These are phyloP conservation scores for Beauveria medogensis DNA, from an alignment of 2,329 filamentous ascomycete genomes.

Conservation along the genomic window DNA sequence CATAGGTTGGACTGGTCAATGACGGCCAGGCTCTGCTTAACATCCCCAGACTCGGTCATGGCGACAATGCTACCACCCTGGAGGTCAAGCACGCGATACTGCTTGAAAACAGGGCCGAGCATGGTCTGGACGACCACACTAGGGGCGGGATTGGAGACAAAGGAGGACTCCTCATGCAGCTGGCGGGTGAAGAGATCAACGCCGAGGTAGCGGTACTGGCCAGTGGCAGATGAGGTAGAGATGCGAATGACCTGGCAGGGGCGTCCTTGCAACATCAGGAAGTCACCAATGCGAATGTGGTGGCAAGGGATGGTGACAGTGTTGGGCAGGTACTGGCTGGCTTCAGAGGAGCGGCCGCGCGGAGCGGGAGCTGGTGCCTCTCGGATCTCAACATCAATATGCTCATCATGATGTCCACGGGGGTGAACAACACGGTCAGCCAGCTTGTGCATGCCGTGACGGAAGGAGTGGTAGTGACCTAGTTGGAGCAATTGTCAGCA, in stretches of 20 bases:
- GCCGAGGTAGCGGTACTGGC: conserved; percentile 99
- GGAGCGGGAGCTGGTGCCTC: conserved; percentile 24
- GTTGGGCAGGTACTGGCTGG: conserved; percentile 49
- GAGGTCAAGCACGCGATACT: conserved; percentile 98
- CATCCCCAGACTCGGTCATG: conserved; percentile 98
- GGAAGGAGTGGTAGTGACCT: conserved; percentile 55
- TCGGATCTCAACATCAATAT: conserved; percentile 39
- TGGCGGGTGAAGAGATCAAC: conserved; percentile 99
- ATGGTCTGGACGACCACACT: conserved; percentile 99
- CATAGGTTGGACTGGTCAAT: conserved; percentile 92
- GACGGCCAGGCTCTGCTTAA: conserved; percentile 91
- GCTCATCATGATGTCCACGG: conserved; percentile 40
- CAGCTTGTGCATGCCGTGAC: conserved; percentile 47
- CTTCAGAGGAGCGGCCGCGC: conserved; percentile 21
- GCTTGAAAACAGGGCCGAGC: conserved; percentile 99
- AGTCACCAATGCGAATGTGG: conserved; percentile 98
- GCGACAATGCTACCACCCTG: conserved; percentile 79
- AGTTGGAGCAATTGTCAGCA: not conserved
- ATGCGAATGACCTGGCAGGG: conserved; percentile 99
- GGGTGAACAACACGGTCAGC: conserved; percentile 46
- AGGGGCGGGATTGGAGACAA: conserved; percentile 92
- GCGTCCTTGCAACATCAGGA: conserved; percentile 96
- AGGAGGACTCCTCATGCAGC: conserved; percentile 96
- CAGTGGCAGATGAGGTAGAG: conserved; percentile 93
- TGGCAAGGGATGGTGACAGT: conserved; percentile 98